A percentile compares a stretch with the other conserved stretches of the same genome.
These are phyloP conservation scores for Lasiosphaeria hispida DNA, from an alignment of 495 filamentous ascomycete genomes.

Conservation along the genomic window DNA sequence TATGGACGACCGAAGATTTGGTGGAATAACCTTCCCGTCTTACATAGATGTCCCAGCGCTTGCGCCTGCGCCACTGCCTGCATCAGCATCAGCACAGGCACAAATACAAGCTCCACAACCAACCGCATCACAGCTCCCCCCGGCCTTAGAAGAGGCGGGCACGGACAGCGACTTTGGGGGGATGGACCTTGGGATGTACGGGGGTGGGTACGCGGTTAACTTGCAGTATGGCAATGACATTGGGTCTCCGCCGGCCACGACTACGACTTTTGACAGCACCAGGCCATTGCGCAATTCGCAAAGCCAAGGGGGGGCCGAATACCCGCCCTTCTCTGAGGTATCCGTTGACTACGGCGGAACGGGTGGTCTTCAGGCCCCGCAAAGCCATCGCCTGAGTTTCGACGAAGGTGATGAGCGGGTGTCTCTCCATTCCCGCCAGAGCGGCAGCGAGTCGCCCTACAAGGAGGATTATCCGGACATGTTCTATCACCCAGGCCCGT, in stretches of 20 bases:
- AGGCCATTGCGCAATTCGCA: slow-evolving; percentile 39
- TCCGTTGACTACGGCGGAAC: slow-evolving; percentile 74
- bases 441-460: slow-evolving; percentile 53
- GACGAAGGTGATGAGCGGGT: slow-evolving; percentile 87
- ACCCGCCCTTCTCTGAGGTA: slow-evolving; percentile 40
- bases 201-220: slow-evolving; percentile 69
- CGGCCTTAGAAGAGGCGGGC: slow-evolving; percentile 46
- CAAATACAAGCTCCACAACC: slow-evolving; percentile 3
- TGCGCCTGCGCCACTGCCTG: slow-evolving; percentile 2
- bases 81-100: neutral
- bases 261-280: slow-evolving; percentile 26
- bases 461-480: slow-evolving; percentile 78
- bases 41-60: slow-evolving; percentile 19
- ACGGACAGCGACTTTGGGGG: slow-evolving; percentile 70
- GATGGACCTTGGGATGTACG: slow-evolving; percentile 70
- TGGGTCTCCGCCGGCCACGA: slow-evolving; percentile 36
- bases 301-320: slow-evolving; percentile 32
- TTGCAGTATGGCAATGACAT: slow-evolving; percentile 69
- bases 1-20: slow-evolving; percentile 72
- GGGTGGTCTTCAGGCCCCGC: slow-evolving; percentile 76
- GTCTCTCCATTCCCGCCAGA: slow-evolving; percentile 49
- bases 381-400: slow-evolving; percentile 73
- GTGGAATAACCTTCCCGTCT: slow-evolving; percentile 30
- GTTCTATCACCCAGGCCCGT: slow-evolving; percentile 87
- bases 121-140: slow-evolving; percentile 16